phyloP scores from a whole-genome alignment of 768 basidiomycete species.

The Podaxis sp. region DNA sequence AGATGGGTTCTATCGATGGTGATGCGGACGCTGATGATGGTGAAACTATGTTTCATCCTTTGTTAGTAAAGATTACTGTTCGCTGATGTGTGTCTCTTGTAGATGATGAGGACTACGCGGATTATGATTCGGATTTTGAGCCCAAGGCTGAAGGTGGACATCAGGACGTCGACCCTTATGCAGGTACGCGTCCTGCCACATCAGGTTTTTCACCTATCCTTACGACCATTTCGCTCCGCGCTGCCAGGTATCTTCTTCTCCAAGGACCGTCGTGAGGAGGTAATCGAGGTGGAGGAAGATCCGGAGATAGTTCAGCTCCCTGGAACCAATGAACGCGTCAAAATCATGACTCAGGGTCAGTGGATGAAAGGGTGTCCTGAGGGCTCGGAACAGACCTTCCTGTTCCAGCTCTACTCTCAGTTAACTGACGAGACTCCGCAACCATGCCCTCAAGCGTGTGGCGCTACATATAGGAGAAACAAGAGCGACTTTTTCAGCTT shows the following conservation, averaged over 20 bases:
- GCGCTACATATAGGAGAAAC: conserved; percentile 54
- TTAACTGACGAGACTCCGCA: conserved; percentile 58
- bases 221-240: neutral
- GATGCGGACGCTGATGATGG: conserved; percentile 55
- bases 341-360: conserved; percentile 82
- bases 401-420: conserved; percentile 82
- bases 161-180: conserved; percentile 82
- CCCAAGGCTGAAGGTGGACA: conserved; percentile 38
- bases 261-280: conserved; percentile 88
- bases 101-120: conserved; percentile 59
- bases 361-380: conserved; percentile 99
- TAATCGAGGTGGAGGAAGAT: conserved; percentile 88
- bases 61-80: neutral
- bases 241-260: conserved; percentile 89
- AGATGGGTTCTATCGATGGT: conserved; percentile 45
- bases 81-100: neutral
- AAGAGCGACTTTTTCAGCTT: conserved; percentile 83
- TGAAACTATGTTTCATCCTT: conserved; percentile 19
- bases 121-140: conserved; percentile 84
- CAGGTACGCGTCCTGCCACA: conserved; percentile 48
- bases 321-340: conserved; percentile 44
- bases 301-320: conserved; percentile 52
- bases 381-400: conserved; percentile 84
- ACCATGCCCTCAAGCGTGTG: conserved; percentile 77
- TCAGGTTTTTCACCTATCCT: neutral